Percentiles rank a stretch among this genome's conserved stretches.
Evolutionary conservation across 768 basidiomycete genomes (phyloP).

Genomic region (Mycena kentingensis): DNA sequence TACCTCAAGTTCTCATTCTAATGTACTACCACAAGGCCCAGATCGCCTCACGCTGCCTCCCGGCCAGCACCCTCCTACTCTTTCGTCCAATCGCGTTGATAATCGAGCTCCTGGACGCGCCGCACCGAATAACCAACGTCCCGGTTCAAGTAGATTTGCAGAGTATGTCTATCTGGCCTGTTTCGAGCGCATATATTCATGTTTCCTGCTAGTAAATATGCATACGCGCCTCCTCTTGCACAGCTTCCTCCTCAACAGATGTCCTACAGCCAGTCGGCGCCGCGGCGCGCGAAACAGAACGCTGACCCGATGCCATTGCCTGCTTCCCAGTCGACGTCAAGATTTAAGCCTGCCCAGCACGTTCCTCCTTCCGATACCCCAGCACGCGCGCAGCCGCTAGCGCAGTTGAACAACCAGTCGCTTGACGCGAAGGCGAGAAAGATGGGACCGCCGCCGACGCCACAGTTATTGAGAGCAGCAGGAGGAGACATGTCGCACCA

Average conservation of each 20-base stretch:
- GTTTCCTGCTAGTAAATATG: constrained; percentile 43
- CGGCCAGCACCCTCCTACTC: constrained; percentile 53
- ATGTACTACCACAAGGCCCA: constrained; percentile 57
- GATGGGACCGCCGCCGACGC: constrained; percentile 60
- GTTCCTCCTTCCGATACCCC: constrained; percentile 14
- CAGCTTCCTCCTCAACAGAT: constrained; percentile 41
- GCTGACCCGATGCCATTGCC: constrained; percentile 27
- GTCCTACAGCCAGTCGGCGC: constrained; percentile 45
- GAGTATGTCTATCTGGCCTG: constrained; percentile 39
- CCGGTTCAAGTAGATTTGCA: constrained; percentile 51
- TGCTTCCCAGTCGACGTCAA: constrained; percentile 23
- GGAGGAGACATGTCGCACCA: constrained; percentile 14
- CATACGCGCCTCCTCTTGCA: constrained; percentile 55
- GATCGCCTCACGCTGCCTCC: constrained; percentile 68
- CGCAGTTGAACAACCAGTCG: constrained; percentile 14
- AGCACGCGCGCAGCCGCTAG: constrained; percentile 10
- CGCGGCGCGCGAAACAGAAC: constrained; percentile 37
- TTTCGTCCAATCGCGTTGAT: constrained; percentile 33
- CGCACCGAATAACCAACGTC: constrained; percentile 35
- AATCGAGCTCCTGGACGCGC: constrained; percentile 21
- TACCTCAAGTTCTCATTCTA: constrained; percentile 65
- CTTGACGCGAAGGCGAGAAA: constrained; percentile 28
- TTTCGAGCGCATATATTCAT: constrained; percentile 27
- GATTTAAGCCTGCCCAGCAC: constrained; percentile 29
- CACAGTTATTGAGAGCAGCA: constrained; percentile 39